Percentiles rank a stretch among this genome's conserved stretches.
Evolutionary conservation across 1,284 basidiomycete species (phyloP).

Genomic region (Butyriboletus appendiculatus): DNA sequence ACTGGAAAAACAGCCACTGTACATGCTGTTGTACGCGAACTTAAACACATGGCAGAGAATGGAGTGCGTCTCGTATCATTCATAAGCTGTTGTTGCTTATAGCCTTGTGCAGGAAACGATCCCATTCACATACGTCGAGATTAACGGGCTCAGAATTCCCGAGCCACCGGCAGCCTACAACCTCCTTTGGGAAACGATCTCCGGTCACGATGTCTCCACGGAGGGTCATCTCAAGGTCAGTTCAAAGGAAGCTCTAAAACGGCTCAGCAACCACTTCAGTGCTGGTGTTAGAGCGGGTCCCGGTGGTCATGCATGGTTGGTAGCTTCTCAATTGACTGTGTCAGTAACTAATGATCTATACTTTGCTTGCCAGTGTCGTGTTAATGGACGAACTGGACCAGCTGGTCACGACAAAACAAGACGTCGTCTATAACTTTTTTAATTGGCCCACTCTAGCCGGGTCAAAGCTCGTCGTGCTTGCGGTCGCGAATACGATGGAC

Average conservation of each 20-base stretch:
- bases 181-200: slow-evolving; percentile 88
- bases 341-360: neutral
- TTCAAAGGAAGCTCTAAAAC: slow-evolving; percentile 71
- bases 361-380: slow-evolving; percentile 68
- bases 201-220: slow-evolving; percentile 63
- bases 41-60: slow-evolving; percentile 83
- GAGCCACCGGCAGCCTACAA: slow-evolving; percentile 88
- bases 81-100: neutral
- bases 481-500: slow-evolving; percentile 99
- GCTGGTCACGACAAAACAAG: slow-evolving; percentile 93
- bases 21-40: slow-evolving; percentile 85
- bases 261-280: slow-evolving; percentile 63
- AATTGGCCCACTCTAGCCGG: slow-evolving; percentile 95
- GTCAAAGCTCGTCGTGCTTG: slow-evolving; percentile 91
- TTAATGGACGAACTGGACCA: slow-evolving; percentile 99
- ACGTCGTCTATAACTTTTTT: slow-evolving; percentile 99
- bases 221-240: slow-evolving; percentile 67
- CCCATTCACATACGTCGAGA: slow-evolving; percentile 96
- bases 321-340: slow-evolving; percentile 12
- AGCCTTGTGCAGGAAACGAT: slow-evolving; percentile 69
- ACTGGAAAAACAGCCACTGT: slow-evolving; percentile 99
- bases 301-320: slow-evolving; percentile 68
- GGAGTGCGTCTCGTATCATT: slow-evolving; percentile 49
- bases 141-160: slow-evolving; percentile 93
- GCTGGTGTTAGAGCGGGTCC: slow-evolving; percentile 58